Evolutionary conservation across 1,284 basidiomycete species (phyloP), one percentile per base, ranked within the genome.

Genomic region (Ceratobasidium sp.): DNA sequence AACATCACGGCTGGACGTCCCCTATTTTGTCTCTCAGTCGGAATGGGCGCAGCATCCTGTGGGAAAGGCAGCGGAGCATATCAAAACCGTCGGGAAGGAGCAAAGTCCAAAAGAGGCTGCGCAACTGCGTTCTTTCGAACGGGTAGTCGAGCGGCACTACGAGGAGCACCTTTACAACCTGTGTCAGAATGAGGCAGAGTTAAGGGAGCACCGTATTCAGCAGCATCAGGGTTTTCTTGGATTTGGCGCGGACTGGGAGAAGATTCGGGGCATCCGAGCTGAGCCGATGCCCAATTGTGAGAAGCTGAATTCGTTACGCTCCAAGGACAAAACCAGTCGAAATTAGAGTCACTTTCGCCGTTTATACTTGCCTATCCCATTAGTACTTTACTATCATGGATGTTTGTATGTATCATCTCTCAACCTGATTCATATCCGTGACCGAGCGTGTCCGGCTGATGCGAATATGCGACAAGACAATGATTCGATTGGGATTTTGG

Each of bases 201-300:
- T 85, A 77, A 90, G 90, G 81, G 86, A 91, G 80, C 88, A 90
- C 76, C 85, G 87, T 78, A 91, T 92, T 81, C 91, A 95, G 62
- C 87, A 89, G 4, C 92, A 95, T 80, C 85, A 94, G 2, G 96
- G 96, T 1, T 85, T 97, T 80, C 95, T 98, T 82, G 96, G 96
- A 1, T 86, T 96, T 77, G 93, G 95, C 25, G 93, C 95, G 22
- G 92, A 98, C 82, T 95, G 93, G 91, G 92, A 94, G 61, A 94
- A 95, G 84, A 91, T 95, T 76, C 86, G 86, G 82, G 82, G 82
- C 79, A 92, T 95, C 76, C 88, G 91, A 73, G 83, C 83, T 37
- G 91, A 94, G 85, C 86, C 86, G 52, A 85, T 94, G 62, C 86
- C 88, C 77, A 90, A 89, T 80, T 98, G 96, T 82, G 92, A 95